Percentiles rank a stretch among this genome's conserved stretches.
Conservation (phyloP, 495 filamentous ascomycete genomes). For the Tuber umbilicatum region DNA sequence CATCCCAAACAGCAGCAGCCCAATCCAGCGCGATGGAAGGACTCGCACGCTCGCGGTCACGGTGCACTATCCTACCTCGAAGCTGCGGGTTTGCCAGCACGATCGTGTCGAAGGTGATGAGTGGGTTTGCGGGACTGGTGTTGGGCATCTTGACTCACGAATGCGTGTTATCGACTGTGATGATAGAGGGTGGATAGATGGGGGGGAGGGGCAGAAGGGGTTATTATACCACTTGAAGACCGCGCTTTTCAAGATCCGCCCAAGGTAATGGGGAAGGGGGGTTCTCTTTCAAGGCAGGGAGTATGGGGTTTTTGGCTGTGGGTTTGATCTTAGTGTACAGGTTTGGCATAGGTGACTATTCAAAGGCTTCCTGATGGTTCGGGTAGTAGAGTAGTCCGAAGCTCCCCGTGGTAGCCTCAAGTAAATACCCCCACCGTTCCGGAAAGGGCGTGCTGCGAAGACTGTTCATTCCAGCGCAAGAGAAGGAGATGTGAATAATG, state of each 20-base stretch:
- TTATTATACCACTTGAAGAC: background rate
- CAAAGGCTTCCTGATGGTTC: background rate
- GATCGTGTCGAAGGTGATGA: background rate
- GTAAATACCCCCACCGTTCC: background rate
- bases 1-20: background rate
- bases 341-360: too few species aligned
- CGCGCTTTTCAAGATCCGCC: background rate
- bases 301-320: background rate
- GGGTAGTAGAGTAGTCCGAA: too few species aligned
- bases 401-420: background rate
- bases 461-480: background rate
- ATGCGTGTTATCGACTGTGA: background rate
- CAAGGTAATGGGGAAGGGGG: background rate
- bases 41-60: background rate
- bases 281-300: background rate
- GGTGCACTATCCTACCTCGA: background rate
- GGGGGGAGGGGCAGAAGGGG: background rate
- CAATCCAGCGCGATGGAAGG: background rate
- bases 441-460: background rate
- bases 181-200: background rate
- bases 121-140: background rate
- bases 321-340: background rate
- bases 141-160: background rate
- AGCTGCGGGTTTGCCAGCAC: background rate
- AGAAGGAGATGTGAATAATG: background rate